Base-by-base conservation (phyloP, 805 yeast species). In the Candida suzukii region DNA sequence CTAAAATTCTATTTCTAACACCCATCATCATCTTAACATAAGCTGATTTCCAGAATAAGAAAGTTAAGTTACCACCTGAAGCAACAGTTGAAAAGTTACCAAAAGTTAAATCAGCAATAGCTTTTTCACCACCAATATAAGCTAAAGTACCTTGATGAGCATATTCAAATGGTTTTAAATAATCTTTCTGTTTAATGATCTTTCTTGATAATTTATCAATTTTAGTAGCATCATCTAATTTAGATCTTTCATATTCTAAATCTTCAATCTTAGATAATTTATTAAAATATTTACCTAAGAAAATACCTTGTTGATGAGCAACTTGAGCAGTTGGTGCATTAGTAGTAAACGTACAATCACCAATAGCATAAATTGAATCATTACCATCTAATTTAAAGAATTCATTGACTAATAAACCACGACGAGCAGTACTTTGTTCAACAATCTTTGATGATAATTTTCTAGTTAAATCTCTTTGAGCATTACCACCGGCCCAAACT, bases 401-500 rank as follows among this genome's bases (percentile, higher is more conserved):
- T 42, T 87, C 95, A 65, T 90, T 83, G 44, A 91, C 82, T 50
- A 88, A 71, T 54, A 90, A 73, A 47, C 98, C 98, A 64, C 97
- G 81, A 70, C 95, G 80, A 37, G 95, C 88, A 57, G 81, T 78
- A 64, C 78, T 80, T 67, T 84, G 90, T 53, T 76, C 84, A 35
- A 85, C 83, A 51, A 91, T 70, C 63, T 75, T 73, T 36, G 74
- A 56, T 63, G 86, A 76, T 56, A 90, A 70, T 54, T 77, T 74
- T 48, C 76, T 70, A 38, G 85, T 74, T 38, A 91, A 71, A 35
- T 77, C 80, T 66, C 97, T 80, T 49, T 88, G 88, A 41, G 90
- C 88, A 64, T 90, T 88, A 68, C 98, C 98, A 47, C 96, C 90
- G 44, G 97, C 97, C 98, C 98, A 90, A 48, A 90, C 95, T 51